Conservation (phyloP, 208 protist species). For the Porcisia hertigi region DNA sequence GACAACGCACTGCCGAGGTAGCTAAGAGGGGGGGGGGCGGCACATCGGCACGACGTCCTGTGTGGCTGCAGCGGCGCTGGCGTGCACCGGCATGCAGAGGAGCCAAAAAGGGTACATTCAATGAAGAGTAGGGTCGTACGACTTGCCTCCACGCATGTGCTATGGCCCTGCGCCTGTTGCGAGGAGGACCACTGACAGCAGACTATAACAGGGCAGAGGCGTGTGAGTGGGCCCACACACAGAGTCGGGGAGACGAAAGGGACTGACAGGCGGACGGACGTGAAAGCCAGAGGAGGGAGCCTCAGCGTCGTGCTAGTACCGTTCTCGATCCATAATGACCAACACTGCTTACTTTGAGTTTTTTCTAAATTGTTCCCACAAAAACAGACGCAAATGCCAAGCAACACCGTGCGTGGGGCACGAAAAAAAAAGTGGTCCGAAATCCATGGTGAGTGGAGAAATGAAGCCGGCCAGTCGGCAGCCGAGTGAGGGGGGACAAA, state of each 20-base stretch:
- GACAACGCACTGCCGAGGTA: conserved; percentile 3
- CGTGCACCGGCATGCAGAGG: background rate
- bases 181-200: background rate
- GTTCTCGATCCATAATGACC: conserved; percentile 1
- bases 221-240: background rate
- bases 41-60: conserved; percentile 2
- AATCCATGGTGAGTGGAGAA: background rate
- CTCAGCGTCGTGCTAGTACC: background rate
- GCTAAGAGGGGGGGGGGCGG: conserved; percentile 16
- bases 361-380: background rate
- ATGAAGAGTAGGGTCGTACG: background rate
- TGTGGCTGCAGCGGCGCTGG: conserved; percentile 4
- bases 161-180: background rate
- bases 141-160: background rate
- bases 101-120: background rate
- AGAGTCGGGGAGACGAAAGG: background rate
- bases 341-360: background rate
- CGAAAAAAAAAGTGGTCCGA: background rate
- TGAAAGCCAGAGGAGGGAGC: background rate
- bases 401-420: background rate
- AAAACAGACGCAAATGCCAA: background rate
- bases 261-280: background rate
- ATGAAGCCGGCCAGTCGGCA: background rate
- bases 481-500: background rate
- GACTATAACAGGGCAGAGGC: background rate